Base-by-base conservation (phyloP, 768 basidiomycete genomes). In the Russula lepida region DNA sequence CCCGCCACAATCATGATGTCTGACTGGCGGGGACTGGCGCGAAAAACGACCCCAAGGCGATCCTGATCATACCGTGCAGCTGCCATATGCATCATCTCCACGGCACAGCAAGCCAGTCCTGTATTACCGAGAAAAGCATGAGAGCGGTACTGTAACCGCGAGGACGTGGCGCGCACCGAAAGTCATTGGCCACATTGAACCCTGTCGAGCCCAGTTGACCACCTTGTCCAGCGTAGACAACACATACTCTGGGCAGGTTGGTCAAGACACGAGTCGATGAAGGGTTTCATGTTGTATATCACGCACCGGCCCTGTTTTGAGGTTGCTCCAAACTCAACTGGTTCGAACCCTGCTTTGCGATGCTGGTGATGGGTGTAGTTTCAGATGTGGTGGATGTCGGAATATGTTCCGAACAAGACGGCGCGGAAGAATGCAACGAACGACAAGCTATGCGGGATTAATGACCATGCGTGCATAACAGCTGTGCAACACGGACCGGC, bases 61-160 rank as follows among this genome's bases (percentile, higher is more conserved):
- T 99, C 97, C 73, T 98, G 97, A 74, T 99, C 97, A 73, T 98
- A 99, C 60, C 97, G 86, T 19, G 97, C 92, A 44, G 97, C 95
- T 53, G 97, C 97, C 94, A 98, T 95, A 78, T 99, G 97, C 95
- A 97, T 98, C 89, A 92, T 92, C 77, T 99, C 97, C 33, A 99
- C 97, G 25, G 97, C 97, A 74, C 97, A 99, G 74, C 97, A 99
- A 5, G 97, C 97, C 54, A 99, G 83, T 76, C 95, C 93, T 89
- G 64, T 6, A 13, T n/a, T 33, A n/a, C 35, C 15, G 46, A 27
- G n/a, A 4, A 23, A 13, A n/a, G 5, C 21, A 60, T 52, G 41
- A 64, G 33, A 47, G 25, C 43, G 2, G 50, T 23, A 27, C 21
- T 4, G 37, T 4, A 12, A 21, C 23, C 3, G 46, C n/a, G 41